Evolutionary conservation across 192 early-diverging fungal genomes (phyloP), one percentile per base, ranked within the genome.

Genomic region (Coemansia furcata): DNA sequence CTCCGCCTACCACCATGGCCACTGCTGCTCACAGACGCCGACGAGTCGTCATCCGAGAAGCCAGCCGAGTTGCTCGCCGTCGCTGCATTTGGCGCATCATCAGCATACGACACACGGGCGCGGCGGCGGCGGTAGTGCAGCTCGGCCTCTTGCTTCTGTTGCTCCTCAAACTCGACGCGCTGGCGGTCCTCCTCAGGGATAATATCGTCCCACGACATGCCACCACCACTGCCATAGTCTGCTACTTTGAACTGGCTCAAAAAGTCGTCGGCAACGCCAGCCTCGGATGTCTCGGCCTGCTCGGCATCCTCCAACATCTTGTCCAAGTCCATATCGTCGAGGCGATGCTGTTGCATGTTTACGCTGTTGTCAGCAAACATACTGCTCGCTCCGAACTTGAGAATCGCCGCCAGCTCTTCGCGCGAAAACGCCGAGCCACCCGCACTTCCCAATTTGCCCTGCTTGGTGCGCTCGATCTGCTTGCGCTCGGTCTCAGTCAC

Each of bases 301-400:
- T 99, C 98, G 8, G 98, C 98, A 55, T 94, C 87, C 36, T 91
- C 94, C 33, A 99, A 85, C 79, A 99, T 97, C 72, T 96, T 94
- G 78, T 99, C 98, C 64, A 99, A 74, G 72, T 99, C 95, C 74
- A 99, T 82, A 60, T 98, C 93, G 58, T 97, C 95, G 49, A 99
- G 74, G 68, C 89, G 89, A 69, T 90, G 88, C 83, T 90, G 85
- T 74, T 84, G 82, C 78, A 68, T 77, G 4, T 71, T 80, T 50
- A 69, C 50, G 69, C 74, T 47, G 75, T 85, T 89, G 54, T 94
- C 89, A 33, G 83, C 82, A 75, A 99, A 99, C 86, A 99, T 90
- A 66, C 96, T 97, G 84, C 94, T 89, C 0, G 97, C 98, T 9
- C 98, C 98, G 82, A 99, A 99, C 76, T 99, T 98, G 60, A 99